Evolutionary conservation across 768 basidiomycete species (phyloP).

Genomic region (Podaxis sp.): DNA sequence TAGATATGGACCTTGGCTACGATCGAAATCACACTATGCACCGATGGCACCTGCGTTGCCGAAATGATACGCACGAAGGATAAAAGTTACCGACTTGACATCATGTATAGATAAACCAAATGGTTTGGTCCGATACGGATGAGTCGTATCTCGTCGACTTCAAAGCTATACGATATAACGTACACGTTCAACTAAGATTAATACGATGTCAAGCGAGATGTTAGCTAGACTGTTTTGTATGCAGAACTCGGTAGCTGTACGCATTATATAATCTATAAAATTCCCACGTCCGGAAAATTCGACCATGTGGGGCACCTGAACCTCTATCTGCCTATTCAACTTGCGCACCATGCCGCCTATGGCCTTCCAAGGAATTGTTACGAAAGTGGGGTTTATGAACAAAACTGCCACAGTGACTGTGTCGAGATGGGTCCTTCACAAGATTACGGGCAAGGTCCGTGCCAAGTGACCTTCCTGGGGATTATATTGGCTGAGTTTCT

Average conservation of each 20-base stretch:
- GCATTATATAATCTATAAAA: neutral
- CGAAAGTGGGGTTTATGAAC: slow-evolving; percentile 78
- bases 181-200: too few species aligned
- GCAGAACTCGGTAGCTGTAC: too few species aligned
- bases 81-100: neutral
- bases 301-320: neutral
- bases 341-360: slow-evolving; percentile 64
- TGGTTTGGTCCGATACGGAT: too few species aligned
- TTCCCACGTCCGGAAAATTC: neutral
- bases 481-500: neutral
- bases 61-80: neutral
- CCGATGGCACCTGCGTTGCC: slow-evolving; percentile 19
- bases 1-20: slow-evolving; percentile 39
- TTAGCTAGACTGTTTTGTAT: too few species aligned
- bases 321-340: neutral
- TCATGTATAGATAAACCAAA: neutral
- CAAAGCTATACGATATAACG: too few species aligned
- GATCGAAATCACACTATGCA: slow-evolving; percentile 39
- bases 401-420: slow-evolving; percentile 86
- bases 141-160: too few species aligned
- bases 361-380: slow-evolving; percentile 69
- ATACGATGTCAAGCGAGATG: too few species aligned
- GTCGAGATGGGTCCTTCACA: slow-evolving; percentile 67
- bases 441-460: slow-evolving; percentile 71
- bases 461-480: neutral